These are phyloP conservation scores for Globisporangium okanoganense DNA, from an alignment of 352 stramenopile genomes.

Conservation along the genomic window DNA sequence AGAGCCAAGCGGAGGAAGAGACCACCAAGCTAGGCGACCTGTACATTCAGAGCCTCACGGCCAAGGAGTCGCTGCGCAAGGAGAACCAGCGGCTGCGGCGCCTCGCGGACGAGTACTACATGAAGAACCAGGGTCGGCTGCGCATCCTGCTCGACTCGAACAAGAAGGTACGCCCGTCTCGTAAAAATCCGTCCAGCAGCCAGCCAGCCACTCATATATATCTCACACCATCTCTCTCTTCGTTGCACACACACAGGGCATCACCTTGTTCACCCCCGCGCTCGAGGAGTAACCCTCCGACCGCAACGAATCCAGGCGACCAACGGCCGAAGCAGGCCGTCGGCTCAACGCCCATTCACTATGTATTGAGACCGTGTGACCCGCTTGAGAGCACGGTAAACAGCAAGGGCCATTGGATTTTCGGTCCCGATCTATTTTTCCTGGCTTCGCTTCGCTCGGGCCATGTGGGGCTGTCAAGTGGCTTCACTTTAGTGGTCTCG, in stretches of 20 bases:
- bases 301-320: constrained; percentile 8
- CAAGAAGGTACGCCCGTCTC: constrained; percentile 28
- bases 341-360: neutral
- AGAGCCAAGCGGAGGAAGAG: constrained; percentile 11
- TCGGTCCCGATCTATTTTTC: constrained; percentile 10
- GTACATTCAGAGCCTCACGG: constrained; percentile 38
- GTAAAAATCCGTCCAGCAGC: neutral
- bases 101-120: constrained; percentile 69
- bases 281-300: constrained; percentile 9
- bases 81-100: constrained; percentile 63
- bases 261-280: constrained; percentile 19
- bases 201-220: neutral
- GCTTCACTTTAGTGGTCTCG: constrained; percentile 2
- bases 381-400: neutral
- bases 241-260: constrained; percentile 8
- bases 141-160: constrained; percentile 57
- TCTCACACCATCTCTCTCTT: neutral
- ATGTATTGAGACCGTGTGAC: neutral
- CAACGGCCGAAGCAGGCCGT: neutral
- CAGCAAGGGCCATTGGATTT: constrained; percentile 3
- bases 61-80: constrained; percentile 54
- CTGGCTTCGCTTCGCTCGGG: constrained; percentile 2
- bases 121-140: constrained; percentile 72
- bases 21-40: constrained; percentile 27
- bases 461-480: constrained; percentile 6